Percentiles rank a stretch among this genome's conserved stretches.
phyloP scores from a whole-genome alignment of 2,329 filamentous ascomycete species.

The Nemania sp. region DNA sequence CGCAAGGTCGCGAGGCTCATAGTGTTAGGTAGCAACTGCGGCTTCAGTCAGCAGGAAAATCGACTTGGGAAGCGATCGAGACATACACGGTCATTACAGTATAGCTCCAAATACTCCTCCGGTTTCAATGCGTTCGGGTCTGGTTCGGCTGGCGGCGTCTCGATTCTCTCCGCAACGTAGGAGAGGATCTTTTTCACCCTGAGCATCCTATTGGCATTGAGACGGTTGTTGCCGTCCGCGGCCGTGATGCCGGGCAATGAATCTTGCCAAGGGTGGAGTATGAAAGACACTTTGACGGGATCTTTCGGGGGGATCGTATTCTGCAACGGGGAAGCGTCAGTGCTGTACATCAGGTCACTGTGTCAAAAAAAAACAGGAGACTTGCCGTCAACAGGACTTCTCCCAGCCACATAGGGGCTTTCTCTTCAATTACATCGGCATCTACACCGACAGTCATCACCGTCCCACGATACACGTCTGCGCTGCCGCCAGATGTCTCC shows the following conservation, averaged over 20 bases:
- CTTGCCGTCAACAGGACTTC: slow-evolving; percentile 76
- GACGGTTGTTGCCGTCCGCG: slow-evolving; percentile 79
- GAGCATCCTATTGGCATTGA: slow-evolving; percentile 97
- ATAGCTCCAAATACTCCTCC: slow-evolving; percentile 92
- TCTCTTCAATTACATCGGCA: slow-evolving; percentile 81
- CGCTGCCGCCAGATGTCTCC: slow-evolving; percentile 69
- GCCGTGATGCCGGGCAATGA: slow-evolving; percentile 74
- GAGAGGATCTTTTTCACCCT: slow-evolving; percentile 91
- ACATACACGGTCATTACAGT: slow-evolving; percentile 88
- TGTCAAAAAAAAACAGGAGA: slow-evolving; percentile 2
- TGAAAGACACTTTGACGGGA: slow-evolving; percentile 94
- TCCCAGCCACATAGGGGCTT: slow-evolving; percentile 88
- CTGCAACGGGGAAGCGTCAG: slow-evolving; percentile 43
- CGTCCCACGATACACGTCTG: slow-evolving; percentile 89
- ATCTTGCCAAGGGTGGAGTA: slow-evolving; percentile 80
- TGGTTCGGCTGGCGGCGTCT: slow-evolving; percentile 64
- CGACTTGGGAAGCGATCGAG: background rate
- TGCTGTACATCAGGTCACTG: background rate
- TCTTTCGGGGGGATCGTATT: slow-evolving; percentile 86
- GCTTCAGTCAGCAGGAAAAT: slow-evolving; percentile 30
- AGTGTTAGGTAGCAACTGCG: slow-evolving; percentile 69
- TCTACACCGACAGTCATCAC: slow-evolving; percentile 78
- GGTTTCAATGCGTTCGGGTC: slow-evolving; percentile 69
- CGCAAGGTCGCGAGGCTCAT: slow-evolving; percentile 96
- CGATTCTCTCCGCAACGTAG: slow-evolving; percentile 91